These are phyloP conservation scores for Zalaria obscura DNA, from an alignment of 2,329 filamentous ascomycete genomes.

Conservation along the genomic window DNA sequence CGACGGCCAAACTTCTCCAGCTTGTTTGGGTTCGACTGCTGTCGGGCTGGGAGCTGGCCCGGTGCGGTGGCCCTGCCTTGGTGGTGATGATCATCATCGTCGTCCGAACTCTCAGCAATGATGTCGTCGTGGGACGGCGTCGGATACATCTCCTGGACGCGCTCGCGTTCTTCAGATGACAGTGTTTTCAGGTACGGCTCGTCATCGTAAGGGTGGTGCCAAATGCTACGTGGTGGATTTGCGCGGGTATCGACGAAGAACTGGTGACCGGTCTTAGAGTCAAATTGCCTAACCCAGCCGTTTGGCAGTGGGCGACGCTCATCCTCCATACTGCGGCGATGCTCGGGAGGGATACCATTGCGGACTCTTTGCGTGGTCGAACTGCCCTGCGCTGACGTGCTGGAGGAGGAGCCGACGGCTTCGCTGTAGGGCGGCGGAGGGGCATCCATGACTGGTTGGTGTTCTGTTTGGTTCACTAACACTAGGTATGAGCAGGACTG, in stretches of 20 bases:
- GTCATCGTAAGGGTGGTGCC: conserved; percentile 49
- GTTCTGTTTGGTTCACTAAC: too few relatives aligned
- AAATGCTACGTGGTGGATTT: conserved; percentile 42
- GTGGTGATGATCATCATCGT: conserved; percentile 25
- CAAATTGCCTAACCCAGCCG: conserved; percentile 45
- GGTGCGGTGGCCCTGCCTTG: conserved; percentile 13
- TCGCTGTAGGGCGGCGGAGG: not conserved
- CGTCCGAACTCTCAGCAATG: conserved; percentile 31
- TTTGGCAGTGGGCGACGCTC: conserved; percentile 38
- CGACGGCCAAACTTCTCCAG: conserved; percentile 33
- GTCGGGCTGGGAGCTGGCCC: conserved; percentile 4
- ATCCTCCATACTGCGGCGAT: conserved; percentile 48
- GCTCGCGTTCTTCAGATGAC: conserved; percentile 33
- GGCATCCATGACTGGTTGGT: too few relatives aligned
- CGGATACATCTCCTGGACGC: conserved; percentile 22
- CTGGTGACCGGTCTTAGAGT: conserved; percentile 39
- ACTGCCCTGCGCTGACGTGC: not conserved
- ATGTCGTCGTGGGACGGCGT: conserved; percentile 23
- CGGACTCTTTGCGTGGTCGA: conserved; percentile 12
- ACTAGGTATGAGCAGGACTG: too few relatives aligned
- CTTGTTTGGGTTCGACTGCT: conserved; percentile 14
- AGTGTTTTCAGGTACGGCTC: conserved; percentile 37
- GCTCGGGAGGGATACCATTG: conserved; percentile 39
- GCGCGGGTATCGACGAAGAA: conserved; percentile 48
- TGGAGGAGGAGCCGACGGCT: conserved; percentile 1